These are phyloP conservation scores for Mycena rebaudengoi DNA, from an alignment of 768 basidiomycete species.

Conservation along the genomic window DNA sequence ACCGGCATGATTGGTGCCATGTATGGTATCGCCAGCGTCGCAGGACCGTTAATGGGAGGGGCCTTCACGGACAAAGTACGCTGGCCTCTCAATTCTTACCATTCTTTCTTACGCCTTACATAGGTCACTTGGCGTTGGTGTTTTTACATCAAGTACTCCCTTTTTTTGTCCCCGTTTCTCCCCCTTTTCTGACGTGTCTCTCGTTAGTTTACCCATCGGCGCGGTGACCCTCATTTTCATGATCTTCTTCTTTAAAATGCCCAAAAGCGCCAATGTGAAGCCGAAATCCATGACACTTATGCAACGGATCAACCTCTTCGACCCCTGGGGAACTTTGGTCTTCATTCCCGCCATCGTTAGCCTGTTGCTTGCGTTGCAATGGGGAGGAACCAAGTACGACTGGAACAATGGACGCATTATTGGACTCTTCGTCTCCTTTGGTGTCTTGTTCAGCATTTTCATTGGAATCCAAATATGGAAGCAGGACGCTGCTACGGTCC, in stretches of 20 bases:
- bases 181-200: conserved; percentile 12
- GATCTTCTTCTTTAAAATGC: conserved; percentile 28
- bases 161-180: not conserved
- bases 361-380: conserved; percentile 48
- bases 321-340: conserved; percentile 18
- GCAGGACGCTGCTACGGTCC: conserved; percentile 24
- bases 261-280: conserved; percentile 1
- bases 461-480: conserved; percentile 23
- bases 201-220: conserved; percentile 36
- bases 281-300: not conserved
- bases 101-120: no score
- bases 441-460: conserved; percentile 24
- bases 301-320: conserved; percentile 20
- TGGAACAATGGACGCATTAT: conserved; percentile 43
- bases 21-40: conserved; percentile 30
- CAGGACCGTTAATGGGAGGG: conserved; percentile 40
- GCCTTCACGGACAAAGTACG: conserved; percentile 37
- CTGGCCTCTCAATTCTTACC: no score
- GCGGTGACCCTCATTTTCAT: conserved; percentile 6
- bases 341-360: conserved; percentile 25
- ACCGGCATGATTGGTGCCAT: conserved; percentile 48
- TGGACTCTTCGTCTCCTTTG: conserved; percentile 19
- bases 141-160: not conserved
- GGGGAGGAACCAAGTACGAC: conserved; percentile 52
- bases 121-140: conserved; percentile 49